Base-by-base conservation (phyloP, 2,329 filamentous ascomycete species). In the Sporothrix humicola region DNA sequence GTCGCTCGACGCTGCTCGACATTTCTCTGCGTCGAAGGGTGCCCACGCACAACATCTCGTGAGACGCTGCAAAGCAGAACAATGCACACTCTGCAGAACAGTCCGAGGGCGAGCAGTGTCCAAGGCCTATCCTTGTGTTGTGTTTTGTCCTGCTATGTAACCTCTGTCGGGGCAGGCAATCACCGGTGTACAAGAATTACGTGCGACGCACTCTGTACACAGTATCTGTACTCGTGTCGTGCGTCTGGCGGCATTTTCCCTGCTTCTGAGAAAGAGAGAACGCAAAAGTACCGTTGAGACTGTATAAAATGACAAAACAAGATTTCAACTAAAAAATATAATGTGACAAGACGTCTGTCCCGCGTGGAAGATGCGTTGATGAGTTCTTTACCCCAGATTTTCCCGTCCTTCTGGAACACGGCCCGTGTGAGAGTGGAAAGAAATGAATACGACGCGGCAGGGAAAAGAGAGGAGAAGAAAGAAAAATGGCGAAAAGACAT, bases 371-470 rank as follows among this genome's bases (percentile, higher is more conserved):
- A 66, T 50, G 63, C 65, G 23, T 5, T 37, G 31, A 37, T 37
- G 31, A 5, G 31, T 37, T 69, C 23, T 37, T 69, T 68, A 68
- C 71, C 61, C 71, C 71, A 68, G 71, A 68, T 68, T 72, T 66
- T 58, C 61, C 71, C 71, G 61, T 68, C 17, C 50, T 68, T 72
- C 50, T 72, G 71, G 61, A 72, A 72, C 71, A 37, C 71, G 61
- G 61, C 31, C 71, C 61, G 61, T 58, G n/a, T n/a, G 59, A 65
- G 59, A 46, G 59, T 65, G 17, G 23, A 6, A 42, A 12, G 26
- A 8, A 20, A 68, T 50, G 31, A 37, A 37, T 37, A 37, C 31
- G 31, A 37, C 31, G 31, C 31, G 31, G 31, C 31, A 37, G 31
- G 7, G 31, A 7, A 5, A 6, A 37, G 31, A 50, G 8, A 17